Base-by-base conservation (phyloP, 352 stramenopile species). In the Phytophthora uliginosa region DNA sequence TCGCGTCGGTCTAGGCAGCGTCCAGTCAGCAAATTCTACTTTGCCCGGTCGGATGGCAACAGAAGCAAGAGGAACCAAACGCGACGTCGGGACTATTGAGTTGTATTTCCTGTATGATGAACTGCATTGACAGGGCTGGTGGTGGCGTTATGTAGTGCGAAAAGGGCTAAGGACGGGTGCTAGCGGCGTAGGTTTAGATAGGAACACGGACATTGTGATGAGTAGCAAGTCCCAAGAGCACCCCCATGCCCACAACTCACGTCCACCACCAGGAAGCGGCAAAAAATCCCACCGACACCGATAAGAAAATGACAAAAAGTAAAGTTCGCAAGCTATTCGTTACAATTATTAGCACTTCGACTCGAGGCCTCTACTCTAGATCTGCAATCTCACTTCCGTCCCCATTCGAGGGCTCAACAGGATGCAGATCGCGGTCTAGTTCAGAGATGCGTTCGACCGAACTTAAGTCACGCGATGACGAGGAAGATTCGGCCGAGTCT, bases 1-100 rank as follows among this genome's bases (percentile, higher is more conserved):
- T 94, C 54, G 86, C 89, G 34, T 95, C 89, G 9, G 88, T 96
- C 9, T 96, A 87, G 78, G 38, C 28, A 56, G 31, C 52, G 20
- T 40, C 53, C 28, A 72, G 72, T 71, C 59, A 71, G 45, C 63
- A 72, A 65, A 71, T 71, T 71, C 59, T 51, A 69, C 63, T 48
- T 51, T 56, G 65, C 48, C 38, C 57, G 51, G 34, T 66, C 36
- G 55, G 38, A 12, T 62, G 50, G 58, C 26, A 57, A 20, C 52
- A 7, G 45, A 66, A 53, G 36, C 48, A 63, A 60, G 70, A 56
- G 13, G 36, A 51, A 24, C 10, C 57, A 55, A 55, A 34, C 26
- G 61, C 26, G 38, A 33, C 10, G 42, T 72, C 9, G 20, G 60
- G 24, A 22, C 47, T 53, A 48, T 59, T 68, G 51, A 70, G 56